Conservation (phyloP, 2,329 filamentous ascomycete genomes). For the Penicillium sclerotigenum region DNA sequence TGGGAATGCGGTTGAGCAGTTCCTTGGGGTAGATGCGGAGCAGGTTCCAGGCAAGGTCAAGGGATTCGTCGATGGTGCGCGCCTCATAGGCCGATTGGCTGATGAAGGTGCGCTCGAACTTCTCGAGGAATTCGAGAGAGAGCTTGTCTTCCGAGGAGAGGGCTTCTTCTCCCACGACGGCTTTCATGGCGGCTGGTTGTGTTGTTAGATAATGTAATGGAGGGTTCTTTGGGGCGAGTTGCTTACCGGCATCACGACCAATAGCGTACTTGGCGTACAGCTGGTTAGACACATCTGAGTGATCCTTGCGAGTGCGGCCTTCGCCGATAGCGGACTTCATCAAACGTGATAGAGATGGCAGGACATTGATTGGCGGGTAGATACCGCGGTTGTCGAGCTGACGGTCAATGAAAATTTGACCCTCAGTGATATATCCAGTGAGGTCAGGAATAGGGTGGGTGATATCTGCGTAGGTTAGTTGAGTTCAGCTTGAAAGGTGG, state of each 20-base stretch:
- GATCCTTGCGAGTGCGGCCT: slow-evolving; percentile 92
- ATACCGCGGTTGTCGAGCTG: slow-evolving; percentile 92
- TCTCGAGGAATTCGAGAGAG: slow-evolving; percentile 95
- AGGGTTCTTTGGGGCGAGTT: not conserved
- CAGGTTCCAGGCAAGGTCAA: slow-evolving; percentile 94
- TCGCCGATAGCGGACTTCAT: slow-evolving; percentile 99
- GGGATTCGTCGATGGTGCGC: slow-evolving; percentile 84
- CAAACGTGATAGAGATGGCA: slow-evolving; percentile 95
- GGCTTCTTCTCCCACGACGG: slow-evolving; percentile 96
- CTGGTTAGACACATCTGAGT: slow-evolving; percentile 98
- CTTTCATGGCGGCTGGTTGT: slow-evolving; percentile 77
- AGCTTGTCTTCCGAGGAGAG: slow-evolving; percentile 95
- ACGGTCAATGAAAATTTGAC: slow-evolving; percentile 96
- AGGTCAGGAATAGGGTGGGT: slow-evolving; percentile 98
- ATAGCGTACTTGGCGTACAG: slow-evolving; percentile 99
- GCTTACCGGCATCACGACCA: slow-evolving; percentile 76
- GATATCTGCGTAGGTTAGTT: slow-evolving; percentile 9
- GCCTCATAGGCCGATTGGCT: slow-evolving; percentile 88
- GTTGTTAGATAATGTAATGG: not conserved
- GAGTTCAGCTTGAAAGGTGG: no score
- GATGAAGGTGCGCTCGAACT: slow-evolving; percentile 96
- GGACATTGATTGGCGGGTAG: slow-evolving; percentile 97
- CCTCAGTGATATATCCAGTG: slow-evolving; percentile 98
- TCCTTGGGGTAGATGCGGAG: slow-evolving; percentile 98
- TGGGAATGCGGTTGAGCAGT: slow-evolving; percentile 88